A percentile compares a stretch with the other conserved stretches of the same genome.
Conservation (phyloP, 2,329 filamentous ascomycete genomes). For the Beauveria medogensis region DNA sequence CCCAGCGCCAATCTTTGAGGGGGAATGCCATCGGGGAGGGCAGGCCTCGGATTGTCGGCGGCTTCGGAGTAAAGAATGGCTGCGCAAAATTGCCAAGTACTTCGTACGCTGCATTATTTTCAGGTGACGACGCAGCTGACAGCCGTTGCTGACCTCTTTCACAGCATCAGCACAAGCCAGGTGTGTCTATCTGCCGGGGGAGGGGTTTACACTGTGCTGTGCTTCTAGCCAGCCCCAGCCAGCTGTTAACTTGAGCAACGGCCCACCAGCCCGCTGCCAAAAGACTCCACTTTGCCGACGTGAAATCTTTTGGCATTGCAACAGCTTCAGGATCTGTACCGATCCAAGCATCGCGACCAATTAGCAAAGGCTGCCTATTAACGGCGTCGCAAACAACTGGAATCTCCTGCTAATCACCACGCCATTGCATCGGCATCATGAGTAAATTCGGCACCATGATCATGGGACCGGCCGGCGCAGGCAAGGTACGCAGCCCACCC, state of each 20-base stretch:
- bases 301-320: slow-evolving; percentile 1
- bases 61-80: background rate
- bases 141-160: background rate
- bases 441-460: slow-evolving; percentile 92
- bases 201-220: background rate
- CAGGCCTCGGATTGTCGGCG: slow-evolving; percentile 2
- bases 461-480: slow-evolving; percentile 92
- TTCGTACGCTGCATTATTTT: background rate
- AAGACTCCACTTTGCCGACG: background rate
- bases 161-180: background rate
- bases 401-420: background rate
- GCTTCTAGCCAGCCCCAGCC: background rate
- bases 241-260: background rate
- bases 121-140: background rate
- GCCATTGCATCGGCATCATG: slow-evolving; percentile 43
- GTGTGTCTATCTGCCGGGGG: background rate
- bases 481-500: slow-evolving; percentile 54
- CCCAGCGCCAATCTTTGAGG: too few species aligned
- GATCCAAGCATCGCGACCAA: background rate
- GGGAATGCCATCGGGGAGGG: background rate
- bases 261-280: background rate
- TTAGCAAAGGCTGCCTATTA: background rate
- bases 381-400: background rate
- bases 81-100: background rate
- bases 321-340: background rate